Evolutionary conservation across 2,329 filamentous ascomycete genomes (phyloP).

Genomic region (Aureobasidium melanogenum): DNA sequence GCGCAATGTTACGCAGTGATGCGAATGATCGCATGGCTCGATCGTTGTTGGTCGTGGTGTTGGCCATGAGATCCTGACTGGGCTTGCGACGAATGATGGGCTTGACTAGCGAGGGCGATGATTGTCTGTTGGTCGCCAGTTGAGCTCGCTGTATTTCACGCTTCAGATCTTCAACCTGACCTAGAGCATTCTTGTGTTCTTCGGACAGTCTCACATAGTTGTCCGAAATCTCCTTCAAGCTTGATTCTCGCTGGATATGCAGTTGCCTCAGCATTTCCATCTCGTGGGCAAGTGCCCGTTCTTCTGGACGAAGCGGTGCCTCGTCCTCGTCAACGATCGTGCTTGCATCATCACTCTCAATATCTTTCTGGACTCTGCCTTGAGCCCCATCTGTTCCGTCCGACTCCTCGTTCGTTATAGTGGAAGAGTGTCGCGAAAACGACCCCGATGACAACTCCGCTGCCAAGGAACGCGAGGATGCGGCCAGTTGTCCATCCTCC

Average conservation of each 20-base stretch:
- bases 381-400: slow-evolving; percentile 52
- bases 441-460: slow-evolving; percentile 86
- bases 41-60: slow-evolving; percentile 48
- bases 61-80: slow-evolving; percentile 61
- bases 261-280: slow-evolving; percentile 62
- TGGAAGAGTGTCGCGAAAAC: slow-evolving; percentile 45
- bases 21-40: slow-evolving; percentile 86
- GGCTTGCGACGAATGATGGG: slow-evolving; percentile 83
- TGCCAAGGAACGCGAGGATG: slow-evolving; percentile 83
- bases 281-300: slow-evolving; percentile 43
- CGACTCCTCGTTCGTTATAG: slow-evolving; percentile 21
- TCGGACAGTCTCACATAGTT: slow-evolving; percentile 78
- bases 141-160: slow-evolving; percentile 66
- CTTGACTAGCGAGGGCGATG: slow-evolving; percentile 28
- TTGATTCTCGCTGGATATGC: slow-evolving; percentile 66
- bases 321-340: slow-evolving; percentile 14
- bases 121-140: slow-evolving; percentile 19
- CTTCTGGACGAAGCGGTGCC: slow-evolving; percentile 15
- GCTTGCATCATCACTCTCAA: slow-evolving; percentile 36
- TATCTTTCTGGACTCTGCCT: slow-evolving; percentile 36
- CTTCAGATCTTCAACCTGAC: slow-evolving; percentile 86
- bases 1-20: slow-evolving; percentile 77
- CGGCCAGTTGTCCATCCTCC: slow-evolving; percentile 53
- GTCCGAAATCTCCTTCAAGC: slow-evolving; percentile 61
- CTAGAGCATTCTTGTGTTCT: slow-evolving; percentile 71